phyloP scores from a whole-genome alignment of 2,329 filamentous ascomycete genomes.

The Penicillium sclerotiorum region DNA sequence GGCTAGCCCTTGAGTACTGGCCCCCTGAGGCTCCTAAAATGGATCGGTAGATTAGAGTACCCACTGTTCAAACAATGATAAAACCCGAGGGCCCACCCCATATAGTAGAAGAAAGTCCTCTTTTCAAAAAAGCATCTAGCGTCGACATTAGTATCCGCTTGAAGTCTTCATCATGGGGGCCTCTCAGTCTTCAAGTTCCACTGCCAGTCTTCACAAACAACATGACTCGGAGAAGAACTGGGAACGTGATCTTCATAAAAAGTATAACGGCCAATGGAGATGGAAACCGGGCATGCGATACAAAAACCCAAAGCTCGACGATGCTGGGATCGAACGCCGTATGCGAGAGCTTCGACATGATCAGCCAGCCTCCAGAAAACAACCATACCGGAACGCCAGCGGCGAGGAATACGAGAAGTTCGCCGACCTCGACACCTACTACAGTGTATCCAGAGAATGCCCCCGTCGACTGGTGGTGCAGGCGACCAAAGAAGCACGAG shows the following conservation, averaged over 20 bases:
- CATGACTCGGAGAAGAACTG: slow-evolving; percentile 1
- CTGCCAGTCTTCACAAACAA: background rate
- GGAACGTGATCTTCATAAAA: no score
- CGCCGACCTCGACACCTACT: slow-evolving; percentile 16
- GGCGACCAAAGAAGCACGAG: slow-evolving; percentile 6
- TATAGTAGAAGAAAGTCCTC: no score
- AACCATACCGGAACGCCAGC: slow-evolving; percentile 10
- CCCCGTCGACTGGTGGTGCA: slow-evolving; percentile 17
- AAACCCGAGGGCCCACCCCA: no score
- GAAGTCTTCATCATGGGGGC: slow-evolving; percentile 1
- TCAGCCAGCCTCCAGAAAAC: background rate
- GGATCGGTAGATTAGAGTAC: no score
- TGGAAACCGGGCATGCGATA: background rate
- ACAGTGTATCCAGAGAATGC: slow-evolving; percentile 12
- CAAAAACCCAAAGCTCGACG: background rate
- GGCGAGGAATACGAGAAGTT: slow-evolving; percentile 13
- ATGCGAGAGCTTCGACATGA: slow-evolving; percentile 10
- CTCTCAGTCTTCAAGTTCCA: background rate
- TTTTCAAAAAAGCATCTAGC: no score
- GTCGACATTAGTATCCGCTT: background rate
- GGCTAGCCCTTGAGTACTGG: no score
- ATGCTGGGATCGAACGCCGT: no score
- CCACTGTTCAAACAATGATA: no score
- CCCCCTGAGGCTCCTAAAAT: no score
- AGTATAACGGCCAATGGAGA: slow-evolving; percentile 5